phyloP scores from a whole-genome alignment of 2,329 filamentous ascomycete species.

The Cordyceps cateniannulata region DNA sequence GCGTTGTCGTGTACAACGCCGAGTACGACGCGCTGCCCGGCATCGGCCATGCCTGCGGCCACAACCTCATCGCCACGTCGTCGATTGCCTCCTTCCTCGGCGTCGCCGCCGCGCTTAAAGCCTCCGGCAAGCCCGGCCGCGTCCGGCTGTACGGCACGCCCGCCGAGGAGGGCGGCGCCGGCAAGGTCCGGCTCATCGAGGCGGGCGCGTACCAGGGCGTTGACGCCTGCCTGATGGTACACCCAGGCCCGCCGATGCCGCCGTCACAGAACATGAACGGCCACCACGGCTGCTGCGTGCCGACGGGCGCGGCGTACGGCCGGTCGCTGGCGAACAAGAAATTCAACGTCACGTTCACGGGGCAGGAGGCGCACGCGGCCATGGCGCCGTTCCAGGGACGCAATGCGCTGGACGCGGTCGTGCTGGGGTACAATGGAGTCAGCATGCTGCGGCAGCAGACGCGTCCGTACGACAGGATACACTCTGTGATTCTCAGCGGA shows the following conservation, averaged over 20 bases:
- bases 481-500: slow-evolving; percentile 31
- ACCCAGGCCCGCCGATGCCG: slow-evolving; percentile 14
- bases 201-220: slow-evolving; percentile 22
- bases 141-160: slow-evolving; percentile 34
- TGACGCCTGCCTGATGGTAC: not conserved
- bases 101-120: not conserved
- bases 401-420: slow-evolving; percentile 33
- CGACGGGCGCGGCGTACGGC: not conserved
- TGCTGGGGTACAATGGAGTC: slow-evolving; percentile 29
- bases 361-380: not conserved
- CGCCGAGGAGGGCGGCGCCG: slow-evolving; percentile 37
- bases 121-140: slow-evolving; percentile 23
- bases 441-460: slow-evolving; percentile 33
- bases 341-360: not conserved
- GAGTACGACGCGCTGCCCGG: slow-evolving; percentile 43
- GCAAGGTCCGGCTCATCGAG: slow-evolving; percentile 27
- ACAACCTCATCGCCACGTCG: slow-evolving; percentile 38
- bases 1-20: slow-evolving; percentile 18
- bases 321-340: slow-evolving; percentile 1
- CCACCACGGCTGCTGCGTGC: not conserved
- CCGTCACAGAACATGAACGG: slow-evolving; percentile 12
- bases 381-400: slow-evolving; percentile 38
- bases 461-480: slow-evolving; percentile 29
- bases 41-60: slow-evolving; percentile 40
- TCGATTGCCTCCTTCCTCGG: slow-evolving; percentile 34